Base-by-base conservation (phyloP, 2,329 filamentous ascomycete genomes). In the Pleurostoma richardsiae region DNA sequence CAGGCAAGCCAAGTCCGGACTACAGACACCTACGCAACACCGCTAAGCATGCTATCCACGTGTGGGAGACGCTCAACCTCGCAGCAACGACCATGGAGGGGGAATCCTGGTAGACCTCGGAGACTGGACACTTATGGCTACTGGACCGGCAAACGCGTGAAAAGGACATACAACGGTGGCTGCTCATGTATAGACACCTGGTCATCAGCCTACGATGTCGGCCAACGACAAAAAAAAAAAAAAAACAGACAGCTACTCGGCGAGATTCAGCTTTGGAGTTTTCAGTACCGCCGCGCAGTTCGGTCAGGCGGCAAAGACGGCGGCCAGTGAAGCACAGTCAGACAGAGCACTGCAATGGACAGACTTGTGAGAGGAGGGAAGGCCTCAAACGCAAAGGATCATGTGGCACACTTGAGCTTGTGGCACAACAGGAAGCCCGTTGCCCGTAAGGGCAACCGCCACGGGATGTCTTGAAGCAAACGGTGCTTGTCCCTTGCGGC, bases 191-290 rank as follows among this genome's bases (percentile, higher is more conserved):
- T 36, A 56, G 63, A 29, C 58, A 64, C 19, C 59, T 68, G 11
- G 43, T 70, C 1, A 49, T 53, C 11, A 67, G 61, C 43, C 58
- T 72, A 1, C 60, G 61, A 3, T 51, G 58, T 8, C 63, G 72
- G 10, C 63, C 70, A 0, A 49, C 50, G 0, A 64, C 71, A 1
- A 73, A 69, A 54, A 63, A 65, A 10, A 10, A 60, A 69, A 10
- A 19, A 19, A 19, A 19, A 19, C 19, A 19, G 19, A 19, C 52
- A 81, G 48, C 63, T 85, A 56, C 43, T 75, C 59, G 60, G 83
- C 64, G 59, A 83, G 71, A 69, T 84, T 61, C 61, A 82, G 47
- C 65, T 85, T 19, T 19, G 19, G 19, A 50, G 56, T 67, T 0
- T 77, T 72, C 56, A 70, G 76, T 51, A 62, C 54, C 0, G 68